Evolutionary conservation across 2,329 filamentous ascomycete species (phyloP), one percentile per base, ranked within the genome.

Genomic region (Mollisiaceae sp.): DNA sequence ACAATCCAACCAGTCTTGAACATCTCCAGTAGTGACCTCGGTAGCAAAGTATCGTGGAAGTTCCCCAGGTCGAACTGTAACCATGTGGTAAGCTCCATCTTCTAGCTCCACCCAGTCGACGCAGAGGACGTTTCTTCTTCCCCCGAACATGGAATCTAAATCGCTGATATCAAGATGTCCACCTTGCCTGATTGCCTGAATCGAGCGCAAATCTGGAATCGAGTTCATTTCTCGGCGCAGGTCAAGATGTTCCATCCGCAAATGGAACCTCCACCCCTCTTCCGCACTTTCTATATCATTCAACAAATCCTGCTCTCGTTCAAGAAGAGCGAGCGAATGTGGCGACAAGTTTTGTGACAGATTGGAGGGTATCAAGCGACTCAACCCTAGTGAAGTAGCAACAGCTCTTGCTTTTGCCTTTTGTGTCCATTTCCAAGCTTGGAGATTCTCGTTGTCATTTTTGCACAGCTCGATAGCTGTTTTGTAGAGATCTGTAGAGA

Each of bases 341-440:
- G 9, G 43, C 20, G 43, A 47, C 43, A 47, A 18, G n/a, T 47
- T 6, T 22, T 47, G 43, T 47, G 43, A 47, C 2, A 47, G n/a
- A 18, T 47, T 47, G 43, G 43, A 47, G 43, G 43, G 43, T n/a
- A 47, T 47, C 43, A 47, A 47, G 43, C 43, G 43, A 22, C n/a
- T 47, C n/a, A 47, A 47, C 20, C 43, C 43, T 4, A 47, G 43
- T 47, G 43, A 47, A 47, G 43, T 47, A 18, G 43, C 43, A 47
- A 47, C 43, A 9, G 43, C 43, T 47, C 43, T 47, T 22, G 43
- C 43, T 47, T 47, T 47, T 20, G 43, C 43, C n/a, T 47, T 47
- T 47, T 47, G 43, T 20, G 43, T 47, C 43, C 43, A 47, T 47
- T 47, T 47, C 43, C 43, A 47, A 47, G 43, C 43, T 47, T 47